phyloP scores from a whole-genome alignment of 768 basidiomycete species.

The Sarcodon aspratus region DNA sequence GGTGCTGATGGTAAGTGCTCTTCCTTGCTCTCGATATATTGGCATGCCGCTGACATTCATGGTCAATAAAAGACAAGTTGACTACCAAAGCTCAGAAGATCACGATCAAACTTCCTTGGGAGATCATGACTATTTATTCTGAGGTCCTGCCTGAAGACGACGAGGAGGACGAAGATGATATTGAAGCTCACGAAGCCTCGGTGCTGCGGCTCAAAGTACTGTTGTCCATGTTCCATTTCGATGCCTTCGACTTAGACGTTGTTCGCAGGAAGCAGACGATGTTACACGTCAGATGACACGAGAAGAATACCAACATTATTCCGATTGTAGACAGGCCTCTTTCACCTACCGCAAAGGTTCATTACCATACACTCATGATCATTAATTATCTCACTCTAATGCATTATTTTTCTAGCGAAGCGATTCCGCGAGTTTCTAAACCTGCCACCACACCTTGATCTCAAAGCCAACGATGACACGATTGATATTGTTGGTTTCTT shows the following conservation, averaged over 20 bases:
- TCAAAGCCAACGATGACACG: conserved; percentile 89
- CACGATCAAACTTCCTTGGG: conserved; percentile 94
- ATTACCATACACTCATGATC: neutral
- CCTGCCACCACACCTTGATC: conserved; percentile 74
- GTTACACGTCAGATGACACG: conserved; percentile 92
- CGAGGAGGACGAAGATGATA: conserved; percentile 92
- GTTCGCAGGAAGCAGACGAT: conserved; percentile 80
- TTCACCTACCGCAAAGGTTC: conserved; percentile 95
- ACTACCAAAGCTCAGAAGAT: conserved; percentile 83
- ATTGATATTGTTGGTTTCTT: conserved; percentile 96
- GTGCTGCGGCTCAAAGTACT: conserved; percentile 69
- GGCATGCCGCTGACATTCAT: neutral
- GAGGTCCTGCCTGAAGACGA: conserved; percentile 89
- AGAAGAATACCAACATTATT: conserved; percentile 95
- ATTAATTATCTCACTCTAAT: neutral
- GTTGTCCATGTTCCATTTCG: conserved; percentile 3
- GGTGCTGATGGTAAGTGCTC: conserved; percentile 56
- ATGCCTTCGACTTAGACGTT: neutral
- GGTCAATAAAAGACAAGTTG: conserved; percentile 47
- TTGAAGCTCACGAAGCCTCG: conserved; percentile 93
- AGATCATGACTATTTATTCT: conserved; percentile 83
- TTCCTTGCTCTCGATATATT: neutral
- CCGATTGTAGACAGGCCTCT: conserved; percentile 91
- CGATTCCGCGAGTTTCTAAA: conserved; percentile 94
- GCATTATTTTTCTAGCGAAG: conserved; percentile 45